Evolutionary conservation across 257 asterid species (phyloP).

Genomic region (Salvia splendens): DNA sequence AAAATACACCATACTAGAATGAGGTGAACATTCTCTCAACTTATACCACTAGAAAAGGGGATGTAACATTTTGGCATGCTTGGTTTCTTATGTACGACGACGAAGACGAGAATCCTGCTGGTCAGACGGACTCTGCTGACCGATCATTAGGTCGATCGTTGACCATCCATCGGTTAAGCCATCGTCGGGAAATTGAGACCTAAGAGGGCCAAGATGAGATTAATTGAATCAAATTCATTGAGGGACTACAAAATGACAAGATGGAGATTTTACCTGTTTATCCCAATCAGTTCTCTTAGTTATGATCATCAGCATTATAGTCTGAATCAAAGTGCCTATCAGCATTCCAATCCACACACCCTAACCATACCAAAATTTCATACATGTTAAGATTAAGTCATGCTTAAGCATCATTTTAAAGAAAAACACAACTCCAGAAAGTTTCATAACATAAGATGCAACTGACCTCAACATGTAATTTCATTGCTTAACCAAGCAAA

Average conservation of each 20-base stretch:
- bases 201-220: background rate
- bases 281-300: conserved; percentile 67
- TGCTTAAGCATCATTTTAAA: no score
- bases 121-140: background rate
- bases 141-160: conserved; percentile 2
- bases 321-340: conserved; percentile 55
- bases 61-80: background rate
- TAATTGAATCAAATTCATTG: no score
- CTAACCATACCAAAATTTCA: conserved; percentile 25
- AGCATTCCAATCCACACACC: conserved; percentile 82
- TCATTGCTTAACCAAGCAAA: conserved; percentile 53
- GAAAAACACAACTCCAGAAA: no score
- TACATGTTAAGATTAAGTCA: no score
- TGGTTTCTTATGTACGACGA: no score
- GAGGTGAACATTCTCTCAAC: background rate
- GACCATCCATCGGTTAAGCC: conserved; percentile 3
- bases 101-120: background rate
- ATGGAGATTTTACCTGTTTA: conserved; percentile 41
- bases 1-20: background rate
- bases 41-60: background rate
- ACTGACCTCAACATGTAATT: conserved; percentile 55
- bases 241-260: background rate
- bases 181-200: background rate
- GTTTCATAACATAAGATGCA: background rate
- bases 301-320: conserved; percentile 43